Evolutionary conservation across 345 rosid genomes (phyloP).

Genomic region (Cardamine chenopodiifolia): DNA sequence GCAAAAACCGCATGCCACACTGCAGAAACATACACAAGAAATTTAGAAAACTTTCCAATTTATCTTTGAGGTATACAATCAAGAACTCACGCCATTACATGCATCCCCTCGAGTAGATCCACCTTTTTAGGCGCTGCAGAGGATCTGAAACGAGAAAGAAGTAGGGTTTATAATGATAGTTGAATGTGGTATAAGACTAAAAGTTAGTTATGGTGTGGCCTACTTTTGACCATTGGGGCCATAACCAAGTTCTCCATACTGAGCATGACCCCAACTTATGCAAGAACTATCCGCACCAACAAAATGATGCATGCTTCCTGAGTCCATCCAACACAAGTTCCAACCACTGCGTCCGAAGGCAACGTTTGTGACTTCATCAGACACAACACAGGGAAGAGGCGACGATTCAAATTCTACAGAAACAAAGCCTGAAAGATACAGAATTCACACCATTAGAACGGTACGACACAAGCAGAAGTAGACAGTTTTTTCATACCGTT

Average conservation of each 20-base stretch:
- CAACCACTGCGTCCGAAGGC: constrained; percentile 76
- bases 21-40: constrained; percentile 39
- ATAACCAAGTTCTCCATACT: constrained; percentile 92
- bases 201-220: constrained; percentile 12
- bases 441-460: neutral
- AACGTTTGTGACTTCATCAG: constrained; percentile 71
- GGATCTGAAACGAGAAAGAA: constrained; percentile 59
- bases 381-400: constrained; percentile 78
- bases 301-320: constrained; percentile 95
- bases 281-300: constrained; percentile 97
- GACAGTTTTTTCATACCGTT: constrained; percentile 56
- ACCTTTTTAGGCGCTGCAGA: constrained; percentile 95
- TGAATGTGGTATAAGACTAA: constrained; percentile 3
- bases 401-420: constrained; percentile 70
- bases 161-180: neutral
- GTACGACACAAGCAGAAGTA: constrained; percentile 1
- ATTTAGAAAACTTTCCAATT: neutral
- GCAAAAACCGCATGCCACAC: constrained; percentile 87
- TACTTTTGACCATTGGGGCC: constrained; percentile 96
- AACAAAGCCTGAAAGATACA: constrained; percentile 23
- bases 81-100: constrained; percentile 69
- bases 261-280: constrained; percentile 99
- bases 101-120: constrained; percentile 90
- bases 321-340: constrained; percentile 97
- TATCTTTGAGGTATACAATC: neutral